Base-by-base conservation (phyloP, 768 basidiomycete species). In the Mycena belliarum region DNA sequence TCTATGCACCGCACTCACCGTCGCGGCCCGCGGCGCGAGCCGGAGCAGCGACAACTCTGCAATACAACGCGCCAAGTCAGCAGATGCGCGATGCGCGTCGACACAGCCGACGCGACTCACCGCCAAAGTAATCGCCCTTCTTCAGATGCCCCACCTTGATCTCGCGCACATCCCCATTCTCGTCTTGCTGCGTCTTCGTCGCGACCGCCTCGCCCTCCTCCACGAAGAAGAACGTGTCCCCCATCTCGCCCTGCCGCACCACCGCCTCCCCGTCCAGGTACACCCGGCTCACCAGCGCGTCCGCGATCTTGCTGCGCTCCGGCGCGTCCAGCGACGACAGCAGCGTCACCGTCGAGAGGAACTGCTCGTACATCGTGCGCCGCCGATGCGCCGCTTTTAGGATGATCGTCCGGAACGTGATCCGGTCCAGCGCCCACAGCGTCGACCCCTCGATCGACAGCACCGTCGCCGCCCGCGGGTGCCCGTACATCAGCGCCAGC, bases 81-180 rank as follows among this genome's bases (percentile, higher is more conserved):
- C n/a, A n/a, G n/a, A n/a, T n/a, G n/a, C n/a, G n/a, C n/a, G n/a
- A n/a, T n/a, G n/a, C n/a, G n/a, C n/a, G n/a, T n/a, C n/a, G n/a
- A n/a, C n/a, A n/a, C n/a, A n/a, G n/a, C n/a, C n/a, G n/a, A n/a
- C n/a, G n/a, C 12, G 29, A 35, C 86, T 70, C 63, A 95, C 95
- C 96, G 75, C 96, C 96, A 75, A 99, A 99, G 79, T 98, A 99
- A 70, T 99, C 95, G 8, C 96, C 96, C 68, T 95, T 93, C 67
- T 79, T 83, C 51, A 93, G 81, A 52, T 77, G 83, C 6, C 89
- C 89, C 12, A 98, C 91, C 15, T 82, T 75, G 47, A 91, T 80
- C 65, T 91, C 87, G 25, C 77, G 80, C 69, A 75, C 69, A 44
- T 83, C 78, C 0, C 83, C 87, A 44, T 82, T 81, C 18, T 83